phyloP scores from a whole-genome alignment of 176 grass and related monocot species.

The Aegilops tauschii region DNA sequence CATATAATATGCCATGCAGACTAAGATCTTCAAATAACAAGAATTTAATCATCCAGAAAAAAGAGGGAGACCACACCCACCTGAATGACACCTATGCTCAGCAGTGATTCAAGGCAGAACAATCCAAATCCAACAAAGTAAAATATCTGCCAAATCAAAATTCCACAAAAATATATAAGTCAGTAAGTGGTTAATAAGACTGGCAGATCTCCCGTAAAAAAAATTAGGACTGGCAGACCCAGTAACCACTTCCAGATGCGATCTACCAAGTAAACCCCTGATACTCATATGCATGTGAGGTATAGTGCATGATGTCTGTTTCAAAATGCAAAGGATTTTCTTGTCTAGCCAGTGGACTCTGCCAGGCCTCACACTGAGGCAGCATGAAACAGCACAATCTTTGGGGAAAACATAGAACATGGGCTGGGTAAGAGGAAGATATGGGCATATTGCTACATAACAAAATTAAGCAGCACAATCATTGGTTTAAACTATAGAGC shows the following conservation, averaged over 20 bases:
- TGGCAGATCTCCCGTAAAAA: neutral
- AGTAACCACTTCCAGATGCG: neutral
- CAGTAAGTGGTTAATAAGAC: slow-evolving; percentile 17
- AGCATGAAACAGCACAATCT: neutral
- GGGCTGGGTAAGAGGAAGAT: neutral
- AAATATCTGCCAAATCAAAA: slow-evolving; percentile 69
- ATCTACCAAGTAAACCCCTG: neutral
- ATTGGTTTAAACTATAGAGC: neutral
- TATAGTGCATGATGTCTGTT: neutral
- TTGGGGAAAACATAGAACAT: neutral
- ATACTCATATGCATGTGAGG: neutral
- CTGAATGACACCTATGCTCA: slow-evolving; percentile 92
- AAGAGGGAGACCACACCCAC: slow-evolving; percentile 25
- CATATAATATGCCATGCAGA: neutral
- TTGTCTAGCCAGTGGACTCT: neutral
- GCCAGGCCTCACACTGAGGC: neutral
- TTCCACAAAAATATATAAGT: neutral
- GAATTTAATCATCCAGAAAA: neutral
- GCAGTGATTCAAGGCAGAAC: slow-evolving; percentile 84
- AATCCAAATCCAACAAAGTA: slow-evolving; percentile 94
- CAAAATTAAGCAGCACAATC: neutral
- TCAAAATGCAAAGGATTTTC: slow-evolving; percentile 20
- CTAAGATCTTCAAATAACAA: neutral
- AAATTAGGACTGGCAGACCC: neutral
- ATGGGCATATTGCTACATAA: neutral